Evolutionary conservation across 2,329 filamentous ascomycete genomes (phyloP).

Genomic region (Fusarium sp.): DNA sequence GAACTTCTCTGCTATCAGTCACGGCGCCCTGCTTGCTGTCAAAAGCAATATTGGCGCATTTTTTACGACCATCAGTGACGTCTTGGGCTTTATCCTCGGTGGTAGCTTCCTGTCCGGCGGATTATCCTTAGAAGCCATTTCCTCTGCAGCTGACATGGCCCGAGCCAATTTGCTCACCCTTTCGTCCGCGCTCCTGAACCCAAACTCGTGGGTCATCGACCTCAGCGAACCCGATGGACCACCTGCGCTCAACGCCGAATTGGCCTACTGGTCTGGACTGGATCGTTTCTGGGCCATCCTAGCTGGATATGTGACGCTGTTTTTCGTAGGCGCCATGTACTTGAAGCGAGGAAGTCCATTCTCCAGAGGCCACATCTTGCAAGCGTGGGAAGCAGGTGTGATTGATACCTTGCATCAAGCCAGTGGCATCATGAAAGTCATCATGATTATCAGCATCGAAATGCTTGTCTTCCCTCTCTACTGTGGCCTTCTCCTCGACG

Average conservation of each 20-base stretch:
- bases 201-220: slow-evolving; percentile 72
- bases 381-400: slow-evolving; percentile 81
- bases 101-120: slow-evolving; percentile 56
- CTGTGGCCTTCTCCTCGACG: slow-evolving; percentile 90
- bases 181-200: slow-evolving; percentile 58
- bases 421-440: slow-evolving; percentile 97
- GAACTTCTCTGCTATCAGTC: slow-evolving; percentile 83
- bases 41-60: slow-evolving; percentile 66
- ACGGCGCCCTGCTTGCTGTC: slow-evolving; percentile 76
- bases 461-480: slow-evolving; percentile 98
- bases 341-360: slow-evolving; percentile 81
- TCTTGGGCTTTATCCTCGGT: slow-evolving; percentile 61
- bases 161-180: slow-evolving; percentile 39
- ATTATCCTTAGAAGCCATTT: slow-evolving; percentile 27
- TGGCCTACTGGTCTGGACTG: slow-evolving; percentile 78
- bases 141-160: slow-evolving; percentile 22
- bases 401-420: slow-evolving; percentile 92
- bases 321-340: slow-evolving; percentile 82
- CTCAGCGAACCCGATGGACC: slow-evolving; percentile 62
- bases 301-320: slow-evolving; percentile 85
- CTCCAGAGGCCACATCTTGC: slow-evolving; percentile 68
- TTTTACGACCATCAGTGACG: slow-evolving; percentile 57
- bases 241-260: slow-evolving; percentile 65
- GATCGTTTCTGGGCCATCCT: slow-evolving; percentile 82
- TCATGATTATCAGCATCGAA: slow-evolving; percentile 98